Base-by-base conservation (phyloP, 1,284 basidiomycete genomes). In the Ganoderma leucocontextum region DNA sequence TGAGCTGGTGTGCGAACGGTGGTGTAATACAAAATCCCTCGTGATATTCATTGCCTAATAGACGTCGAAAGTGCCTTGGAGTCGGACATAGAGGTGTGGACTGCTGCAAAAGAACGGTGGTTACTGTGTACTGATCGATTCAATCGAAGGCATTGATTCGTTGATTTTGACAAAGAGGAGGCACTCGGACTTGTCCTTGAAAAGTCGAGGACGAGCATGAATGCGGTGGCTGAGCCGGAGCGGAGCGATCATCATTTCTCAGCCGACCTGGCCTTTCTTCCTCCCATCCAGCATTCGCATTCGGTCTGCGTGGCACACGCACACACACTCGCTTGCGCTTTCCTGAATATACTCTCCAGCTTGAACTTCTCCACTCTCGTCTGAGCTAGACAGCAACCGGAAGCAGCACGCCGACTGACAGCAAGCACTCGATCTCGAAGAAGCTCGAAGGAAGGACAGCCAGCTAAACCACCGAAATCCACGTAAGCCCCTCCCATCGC, bases 191-290 rank as follows among this genome's bases (percentile, higher is more conserved):
- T 25, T 39, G 41, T 12, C 44, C 15, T 9, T 1, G 19, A 59
- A 60, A 49, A 49, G 44, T 47, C 6, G n/a, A 61, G 58, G 22
- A 33, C 25, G 53, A 57, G 35, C 52, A 33, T 22, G 49, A 42
- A 52, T 42, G 35, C 49, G 58, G 62, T 67, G 66, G 66, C 66
- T 60, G 66, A 67, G 66, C 66, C 60, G 66, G 66, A 35, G 57
- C 59, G 47, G 33, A 64, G 57, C 35, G 58, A 60, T 60, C 58
- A 60, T 60, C 58, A 60, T 25, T 60, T 60, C 58, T 60, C 58
- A 39, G 58, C 58, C 38, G 58, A 60, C 58, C 19, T 38, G 36
- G 35, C 13, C 38, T 60, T 60, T 29, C 36, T 66, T 66, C 53
- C 42, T 47, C 47, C 52, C 64, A 22, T 66, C 65, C 52, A 62